Evolutionary conservation across 208 protist species (phyloP).

Genomic region (Trichomonas gallinae): DNA sequence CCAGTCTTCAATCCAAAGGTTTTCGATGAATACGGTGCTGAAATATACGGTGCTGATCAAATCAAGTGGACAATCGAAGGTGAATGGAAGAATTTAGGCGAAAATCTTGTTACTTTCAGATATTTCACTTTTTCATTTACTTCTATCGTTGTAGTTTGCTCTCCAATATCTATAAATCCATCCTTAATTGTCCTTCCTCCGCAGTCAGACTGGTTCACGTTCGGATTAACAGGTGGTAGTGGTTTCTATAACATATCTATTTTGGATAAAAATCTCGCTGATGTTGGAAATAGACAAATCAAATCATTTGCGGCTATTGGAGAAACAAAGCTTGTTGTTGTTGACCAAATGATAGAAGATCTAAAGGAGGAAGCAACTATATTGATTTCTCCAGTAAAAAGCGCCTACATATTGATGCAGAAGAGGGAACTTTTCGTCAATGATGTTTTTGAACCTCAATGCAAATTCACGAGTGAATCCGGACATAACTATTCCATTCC

Average conservation of each 20-base stretch:
- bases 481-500: not conserved
- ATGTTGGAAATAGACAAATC: not conserved
- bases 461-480: not conserved
- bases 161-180: not conserved
- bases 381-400: not conserved
- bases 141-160: not conserved
- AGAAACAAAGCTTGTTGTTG: not conserved
- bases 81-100: not conserved
- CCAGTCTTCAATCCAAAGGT: not conserved
- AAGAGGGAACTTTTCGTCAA: not conserved
- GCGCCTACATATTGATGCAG: not conserved
- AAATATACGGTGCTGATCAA: not conserved
- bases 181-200: not conserved
- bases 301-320: not conserved
- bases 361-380: not conserved
- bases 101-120: not conserved
- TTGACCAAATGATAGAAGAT: not conserved
- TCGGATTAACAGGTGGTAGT: not conserved
- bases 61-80: not conserved
- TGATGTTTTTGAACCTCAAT: not conserved
- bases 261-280: not conserved
- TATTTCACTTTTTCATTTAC: not conserved
- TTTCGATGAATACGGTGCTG: not conserved
- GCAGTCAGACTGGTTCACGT: not conserved
- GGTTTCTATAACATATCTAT: not conserved